These are phyloP conservation scores for Mycena sp. DNA, from an alignment of 1,284 basidiomycete species.

Conservation along the genomic window DNA sequence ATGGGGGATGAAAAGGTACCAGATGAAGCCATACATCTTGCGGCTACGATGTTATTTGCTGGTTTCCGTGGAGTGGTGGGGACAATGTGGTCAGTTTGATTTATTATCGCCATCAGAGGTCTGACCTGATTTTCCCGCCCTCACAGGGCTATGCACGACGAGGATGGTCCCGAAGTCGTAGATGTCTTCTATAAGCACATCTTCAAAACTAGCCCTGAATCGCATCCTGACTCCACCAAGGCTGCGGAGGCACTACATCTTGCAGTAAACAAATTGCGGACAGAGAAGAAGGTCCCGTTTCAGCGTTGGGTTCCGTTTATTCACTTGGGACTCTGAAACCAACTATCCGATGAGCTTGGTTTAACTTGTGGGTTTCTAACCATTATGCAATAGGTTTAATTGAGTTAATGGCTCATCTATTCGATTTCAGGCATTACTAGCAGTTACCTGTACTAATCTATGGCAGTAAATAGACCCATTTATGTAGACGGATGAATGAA, in stretches of 20 bases:
- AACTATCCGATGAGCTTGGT: conserved; percentile 9
- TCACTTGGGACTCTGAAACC: conserved; percentile 18
- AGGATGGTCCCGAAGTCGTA: too few species aligned
- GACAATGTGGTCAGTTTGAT: conserved; percentile 47
- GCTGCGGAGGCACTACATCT: too few species aligned
- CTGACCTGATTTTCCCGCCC: conserved; percentile 6
- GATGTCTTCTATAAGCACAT: conserved; percentile 2
- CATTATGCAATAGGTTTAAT: conserved; percentile 16
- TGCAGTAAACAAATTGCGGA: too few species aligned
- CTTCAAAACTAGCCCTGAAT: conserved; percentile 11
- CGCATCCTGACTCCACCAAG: conserved; percentile 9
- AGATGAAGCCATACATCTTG: conserved; percentile 47
- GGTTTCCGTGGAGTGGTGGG: conserved; percentile 36
- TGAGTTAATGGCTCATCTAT: conserved; percentile 12
- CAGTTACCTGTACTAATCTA: conserved; percentile 14
- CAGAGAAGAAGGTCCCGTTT: conserved; percentile 15
- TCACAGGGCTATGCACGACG: neutral
- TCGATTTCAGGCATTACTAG: conserved; percentile 19
- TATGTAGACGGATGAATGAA: neutral
- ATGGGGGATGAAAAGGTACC: conserved; percentile 42
- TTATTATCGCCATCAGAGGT: conserved; percentile 12
- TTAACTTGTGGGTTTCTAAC: conserved; percentile 19
- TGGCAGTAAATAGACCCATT: conserved; percentile 11
- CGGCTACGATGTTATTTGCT: conserved; percentile 47
- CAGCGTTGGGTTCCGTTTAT: conserved; percentile 22